Conservation (phyloP, 2,329 filamentous ascomycete species). For the Sporothrix brasiliensis region DNA sequence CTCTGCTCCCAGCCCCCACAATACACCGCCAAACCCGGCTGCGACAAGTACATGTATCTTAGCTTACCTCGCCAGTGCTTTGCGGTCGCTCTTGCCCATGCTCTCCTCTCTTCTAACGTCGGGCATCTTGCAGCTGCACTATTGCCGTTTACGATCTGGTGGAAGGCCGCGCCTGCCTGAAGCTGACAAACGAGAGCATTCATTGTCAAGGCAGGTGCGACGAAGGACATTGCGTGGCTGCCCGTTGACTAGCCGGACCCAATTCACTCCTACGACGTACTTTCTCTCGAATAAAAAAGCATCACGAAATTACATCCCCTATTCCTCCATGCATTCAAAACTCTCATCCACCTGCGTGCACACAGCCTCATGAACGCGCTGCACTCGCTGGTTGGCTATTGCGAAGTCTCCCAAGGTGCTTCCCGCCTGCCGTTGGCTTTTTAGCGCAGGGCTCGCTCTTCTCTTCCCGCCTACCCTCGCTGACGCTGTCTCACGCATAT, state of each 20-base stretch:
- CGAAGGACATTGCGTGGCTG: background rate
- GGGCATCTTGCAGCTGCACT: slow-evolving; percentile 9
- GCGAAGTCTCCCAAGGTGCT: slow-evolving; percentile 14
- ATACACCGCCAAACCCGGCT: slow-evolving; percentile 11
- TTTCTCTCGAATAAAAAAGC: background rate
- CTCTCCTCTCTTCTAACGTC: background rate
- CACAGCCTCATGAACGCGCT: slow-evolving; percentile 26
- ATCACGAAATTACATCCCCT: background rate
- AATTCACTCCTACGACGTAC: background rate
- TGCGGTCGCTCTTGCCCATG: background rate
- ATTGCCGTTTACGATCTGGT: slow-evolving; percentile 13
- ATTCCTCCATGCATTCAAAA: background rate
- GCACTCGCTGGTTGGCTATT: slow-evolving; percentile 19
- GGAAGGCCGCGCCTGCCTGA: background rate
- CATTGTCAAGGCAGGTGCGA: background rate
- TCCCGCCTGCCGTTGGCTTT: slow-evolving; percentile 27
- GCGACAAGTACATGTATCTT: background rate
- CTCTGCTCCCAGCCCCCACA: background rate
- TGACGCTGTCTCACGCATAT: background rate
- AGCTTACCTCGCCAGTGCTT: background rate
- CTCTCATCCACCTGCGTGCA: background rate
- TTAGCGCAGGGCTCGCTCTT: slow-evolving; percentile 31
- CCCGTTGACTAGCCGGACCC: background rate
- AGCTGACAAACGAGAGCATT: background rate
- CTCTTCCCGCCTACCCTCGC: slow-evolving; percentile 15